Base-by-base conservation (phyloP, 495 filamentous ascomycete genomes). In the Aeminium ludgeri region DNA sequence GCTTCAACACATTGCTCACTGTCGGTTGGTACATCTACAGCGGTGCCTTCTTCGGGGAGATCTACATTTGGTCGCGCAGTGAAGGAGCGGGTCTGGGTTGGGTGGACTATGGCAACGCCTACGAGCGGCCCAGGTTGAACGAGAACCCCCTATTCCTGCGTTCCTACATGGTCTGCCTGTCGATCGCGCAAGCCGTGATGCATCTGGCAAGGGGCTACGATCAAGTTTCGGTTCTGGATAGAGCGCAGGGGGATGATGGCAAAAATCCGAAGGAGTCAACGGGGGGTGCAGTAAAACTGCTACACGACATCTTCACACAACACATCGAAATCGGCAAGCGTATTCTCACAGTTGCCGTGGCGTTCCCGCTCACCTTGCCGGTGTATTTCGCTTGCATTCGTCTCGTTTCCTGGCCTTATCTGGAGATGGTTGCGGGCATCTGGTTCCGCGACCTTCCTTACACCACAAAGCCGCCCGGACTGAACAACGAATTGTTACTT, bases 71-170 rank as follows among this genome's bases (percentile, higher is more conserved):
- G 72, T 86, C 81, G 1, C 64, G 69, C 15, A 56, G 76, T n/a
- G 54, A 65, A n/a, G 58, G 62, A 6, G 73, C 76, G 7, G 68
- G 78, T 30, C 62, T 95, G 13, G 66, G 72, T 37, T 80, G 77
- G 70, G 72, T 89, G 38, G 78, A 78, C 18, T 66, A 72, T 38
- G 72, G 68, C 51, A 13, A 58, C 39, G 54, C 59, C 15, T 67
- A 80, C 41, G 85, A 89, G 56, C 70, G 87, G 12, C 65, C 76
- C 11, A 70, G 70, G n/a, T 59, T 95, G 45, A 97, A 97, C 56
- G 89, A 97, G 59, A 66, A 80, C 47, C 74, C 82, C 1, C 67
- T 97, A 25, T 92, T 85, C 58, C 64, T 95, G 13, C 74, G 80
- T 7, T 72, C 72, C 31, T 71, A 78, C 49, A 69, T 86, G 41